Conservation (phyloP, 1,284 basidiomycete species). For the Peniophora sp. region DNA sequence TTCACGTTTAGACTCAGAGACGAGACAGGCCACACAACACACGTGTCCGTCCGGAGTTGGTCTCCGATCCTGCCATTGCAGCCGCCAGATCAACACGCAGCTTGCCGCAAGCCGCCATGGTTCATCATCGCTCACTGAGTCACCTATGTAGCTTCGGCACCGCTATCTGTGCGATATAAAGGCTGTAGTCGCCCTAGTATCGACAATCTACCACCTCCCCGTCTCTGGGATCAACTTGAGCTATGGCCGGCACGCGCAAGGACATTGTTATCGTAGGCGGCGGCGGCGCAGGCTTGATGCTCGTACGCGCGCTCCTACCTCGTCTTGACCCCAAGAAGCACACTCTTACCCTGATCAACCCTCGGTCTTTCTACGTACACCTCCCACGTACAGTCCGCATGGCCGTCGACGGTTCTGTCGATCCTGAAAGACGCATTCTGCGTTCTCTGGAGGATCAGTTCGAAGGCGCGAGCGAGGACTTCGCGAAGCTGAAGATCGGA, state of each 20-base stretch:
- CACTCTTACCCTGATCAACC: constrained; percentile 25
- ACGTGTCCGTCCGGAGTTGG: too few species aligned
- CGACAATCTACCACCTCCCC: too few species aligned
- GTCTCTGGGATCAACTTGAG: too few species aligned
- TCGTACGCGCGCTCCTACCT: constrained; percentile 21
- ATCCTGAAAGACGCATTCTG: constrained; percentile 23
- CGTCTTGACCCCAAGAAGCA: constrained; percentile 22
- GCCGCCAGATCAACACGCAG: too few species aligned
- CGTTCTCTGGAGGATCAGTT: constrained; percentile 27
- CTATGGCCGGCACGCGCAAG: constrained; percentile 15
- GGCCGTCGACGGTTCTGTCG: constrained; percentile 19
- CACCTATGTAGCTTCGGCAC: too few species aligned
- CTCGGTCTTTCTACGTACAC: constrained; percentile 22
- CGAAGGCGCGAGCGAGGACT: constrained; percentile 33
- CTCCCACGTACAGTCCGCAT: constrained; percentile 24
- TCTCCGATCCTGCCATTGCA: too few species aligned
- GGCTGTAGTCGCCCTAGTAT: too few species aligned
- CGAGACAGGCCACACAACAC: too few species aligned
- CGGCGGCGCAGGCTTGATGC: constrained; percentile 19
- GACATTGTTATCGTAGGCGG: constrained; percentile 30
- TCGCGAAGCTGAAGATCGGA: constrained; percentile 34
- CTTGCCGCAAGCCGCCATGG: too few species aligned
- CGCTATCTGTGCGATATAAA: too few species aligned
- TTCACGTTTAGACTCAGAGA: too few species aligned
- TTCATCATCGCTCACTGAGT: too few species aligned